These are phyloP conservation scores for Larix kaempferi DNA, from an alignment of 75 land plant genomes.

Conservation along the genomic window DNA sequence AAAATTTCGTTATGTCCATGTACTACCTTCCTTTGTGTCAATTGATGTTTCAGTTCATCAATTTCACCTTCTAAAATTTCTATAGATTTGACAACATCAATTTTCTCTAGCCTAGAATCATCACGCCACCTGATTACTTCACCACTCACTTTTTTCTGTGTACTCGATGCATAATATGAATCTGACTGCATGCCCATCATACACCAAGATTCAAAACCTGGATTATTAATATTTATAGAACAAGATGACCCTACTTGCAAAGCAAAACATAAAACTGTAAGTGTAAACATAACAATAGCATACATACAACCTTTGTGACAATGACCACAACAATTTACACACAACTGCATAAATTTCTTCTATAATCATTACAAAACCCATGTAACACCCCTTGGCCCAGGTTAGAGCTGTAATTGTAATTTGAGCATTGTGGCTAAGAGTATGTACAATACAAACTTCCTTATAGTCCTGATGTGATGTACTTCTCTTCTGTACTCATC, in stretches of 20 bases:
- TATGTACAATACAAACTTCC: slow-evolving; percentile 73
- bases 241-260: background rate
- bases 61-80: slow-evolving; percentile 89
- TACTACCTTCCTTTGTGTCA: slow-evolving; percentile 46
- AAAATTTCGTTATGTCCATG: slow-evolving; percentile 80
- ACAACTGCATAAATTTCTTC: background rate
- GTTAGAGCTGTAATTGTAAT: no score
- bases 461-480: slow-evolving; percentile 77
- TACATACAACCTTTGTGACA: background rate
- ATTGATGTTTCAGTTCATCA: slow-evolving; percentile 68
- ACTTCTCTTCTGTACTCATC: background rate
- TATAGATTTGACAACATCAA: slow-evolving; percentile 84
- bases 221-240: background rate
- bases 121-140: slow-evolving; percentile 95
- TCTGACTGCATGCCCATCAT: slow-evolving; percentile 10
- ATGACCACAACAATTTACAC: background rate
- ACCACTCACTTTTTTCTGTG: slow-evolving; percentile 86
- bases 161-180: slow-evolving; percentile 73
- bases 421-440: no score
- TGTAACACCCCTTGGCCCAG: no score
- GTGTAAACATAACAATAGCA: background rate
- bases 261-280: background rate
- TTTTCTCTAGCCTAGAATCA: slow-evolving; percentile 74
- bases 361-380: background rate
- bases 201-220: background rate